phyloP scores from a whole-genome alignment of 176 grass and related monocot species.

The Carex littledalei region DNA sequence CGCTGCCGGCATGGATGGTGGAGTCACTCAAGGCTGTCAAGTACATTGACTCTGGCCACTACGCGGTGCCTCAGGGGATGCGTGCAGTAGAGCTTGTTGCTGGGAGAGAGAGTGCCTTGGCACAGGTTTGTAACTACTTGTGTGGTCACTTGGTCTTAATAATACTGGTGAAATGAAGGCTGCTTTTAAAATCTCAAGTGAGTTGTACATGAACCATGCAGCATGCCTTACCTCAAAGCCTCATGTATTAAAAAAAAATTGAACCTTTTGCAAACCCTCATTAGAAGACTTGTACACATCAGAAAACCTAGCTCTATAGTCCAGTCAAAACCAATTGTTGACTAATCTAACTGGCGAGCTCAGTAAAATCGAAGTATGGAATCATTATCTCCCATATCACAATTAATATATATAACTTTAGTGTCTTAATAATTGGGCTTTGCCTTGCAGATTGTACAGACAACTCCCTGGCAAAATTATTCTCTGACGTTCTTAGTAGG shows the following conservation, averaged over 20 bases:
- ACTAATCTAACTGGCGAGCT: background rate
- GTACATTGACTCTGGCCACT: conserved; percentile 84
- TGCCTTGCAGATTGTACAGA: conserved; percentile 48
- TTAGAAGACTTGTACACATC: no score
- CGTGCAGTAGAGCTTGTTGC: conserved; percentile 76
- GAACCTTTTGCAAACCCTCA: background rate
- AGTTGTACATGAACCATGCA: background rate
- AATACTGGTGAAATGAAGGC: background rate
- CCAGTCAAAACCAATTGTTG: background rate
- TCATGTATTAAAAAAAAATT: background rate
- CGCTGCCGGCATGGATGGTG: conserved; percentile 75
- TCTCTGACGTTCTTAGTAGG: conserved; percentile 55
- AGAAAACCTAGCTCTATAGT: background rate
- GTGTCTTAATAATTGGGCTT: background rate
- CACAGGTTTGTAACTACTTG: conserved; percentile 4
- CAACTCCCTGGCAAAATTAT: conserved; percentile 43
- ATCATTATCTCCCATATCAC: background rate
- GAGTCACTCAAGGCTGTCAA: conserved; percentile 74
- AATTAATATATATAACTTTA: background rate
- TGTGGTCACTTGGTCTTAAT: background rate
- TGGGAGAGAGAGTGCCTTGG: conserved; percentile 63
- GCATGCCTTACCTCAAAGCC: background rate
- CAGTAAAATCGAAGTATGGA: background rate
- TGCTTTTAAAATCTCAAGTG: background rate
- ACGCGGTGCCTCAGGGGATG: conserved; percentile 52